A percentile compares a stretch with the other conserved stretches of the same genome.
phyloP scores from a whole-genome alignment of 139 green algal species.

The Coccomyxa sp. region DNA sequence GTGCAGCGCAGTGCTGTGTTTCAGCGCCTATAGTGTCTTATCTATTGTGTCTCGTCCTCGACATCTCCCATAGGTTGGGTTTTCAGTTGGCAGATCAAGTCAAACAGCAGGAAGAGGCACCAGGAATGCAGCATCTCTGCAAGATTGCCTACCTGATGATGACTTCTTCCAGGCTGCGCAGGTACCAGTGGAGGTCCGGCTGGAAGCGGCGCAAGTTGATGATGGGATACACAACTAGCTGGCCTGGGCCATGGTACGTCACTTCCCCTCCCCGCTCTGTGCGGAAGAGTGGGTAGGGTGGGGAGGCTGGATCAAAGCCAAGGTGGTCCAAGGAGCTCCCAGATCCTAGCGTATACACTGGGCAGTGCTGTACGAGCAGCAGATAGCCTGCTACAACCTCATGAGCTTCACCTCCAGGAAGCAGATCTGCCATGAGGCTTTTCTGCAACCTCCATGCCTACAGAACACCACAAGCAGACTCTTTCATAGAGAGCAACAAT shows the following conservation, averaged over 20 bases:
- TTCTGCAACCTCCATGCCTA: slow-evolving; percentile 41
- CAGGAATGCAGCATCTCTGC: background rate
- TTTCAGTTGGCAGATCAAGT: background rate
- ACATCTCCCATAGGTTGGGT: background rate
- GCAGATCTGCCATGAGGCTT: slow-evolving; percentile 18
- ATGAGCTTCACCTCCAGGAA: background rate
- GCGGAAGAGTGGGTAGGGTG: slow-evolving; percentile 50
- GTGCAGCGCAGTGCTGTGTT: no score
- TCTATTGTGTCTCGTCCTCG: background rate
- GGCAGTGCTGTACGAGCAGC: slow-evolving; percentile 67
- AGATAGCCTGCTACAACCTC: slow-evolving; percentile 4
- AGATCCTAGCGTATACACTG: slow-evolving; percentile 72
- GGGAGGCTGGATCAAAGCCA: slow-evolving; percentile 47
- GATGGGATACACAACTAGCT: slow-evolving; percentile 79
- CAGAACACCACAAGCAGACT: background rate
- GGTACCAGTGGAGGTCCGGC: slow-evolving; percentile 77
- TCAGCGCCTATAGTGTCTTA: background rate
- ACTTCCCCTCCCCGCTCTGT: slow-evolving; percentile 74
- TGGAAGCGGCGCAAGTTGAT: slow-evolving; percentile 52
- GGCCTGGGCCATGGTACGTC: slow-evolving; percentile 76
- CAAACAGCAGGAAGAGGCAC: background rate
- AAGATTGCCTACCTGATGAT: slow-evolving; percentile 30
- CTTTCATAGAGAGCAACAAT: background rate
- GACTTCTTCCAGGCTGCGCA: slow-evolving; percentile 56
- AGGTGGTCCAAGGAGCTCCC: slow-evolving; percentile 50